phyloP scores from a whole-genome alignment of 2,329 filamentous ascomycete species.

The Curvularia eragrostidis region DNA sequence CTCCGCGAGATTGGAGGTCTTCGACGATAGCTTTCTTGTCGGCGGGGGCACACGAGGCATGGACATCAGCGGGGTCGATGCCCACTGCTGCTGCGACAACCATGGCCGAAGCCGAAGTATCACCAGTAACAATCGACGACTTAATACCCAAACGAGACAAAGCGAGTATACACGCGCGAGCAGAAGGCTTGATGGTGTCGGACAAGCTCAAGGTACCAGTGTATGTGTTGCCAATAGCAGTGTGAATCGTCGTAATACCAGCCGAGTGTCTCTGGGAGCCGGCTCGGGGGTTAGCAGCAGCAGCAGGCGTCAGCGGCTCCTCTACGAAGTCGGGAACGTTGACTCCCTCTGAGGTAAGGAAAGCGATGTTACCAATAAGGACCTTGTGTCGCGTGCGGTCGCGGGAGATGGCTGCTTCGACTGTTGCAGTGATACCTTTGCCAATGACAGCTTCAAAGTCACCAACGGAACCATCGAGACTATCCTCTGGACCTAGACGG shows the following conservation, averaged over 20 bases:
- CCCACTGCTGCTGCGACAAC: constrained; percentile 84
- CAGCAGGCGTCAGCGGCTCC: constrained; percentile 52
- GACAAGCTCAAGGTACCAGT: constrained; percentile 83
- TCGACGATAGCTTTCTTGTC: constrained; percentile 89
- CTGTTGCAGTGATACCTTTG: constrained; percentile 79
- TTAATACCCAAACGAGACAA: constrained; percentile 84
- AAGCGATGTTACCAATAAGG: constrained; percentile 82
- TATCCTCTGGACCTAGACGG: constrained; percentile 71
- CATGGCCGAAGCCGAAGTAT: constrained; percentile 82
- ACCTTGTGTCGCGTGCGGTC: constrained; percentile 76
- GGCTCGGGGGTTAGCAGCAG: constrained; percentile 40
- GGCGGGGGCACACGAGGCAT: constrained; percentile 85
- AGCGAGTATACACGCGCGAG: constrained; percentile 79
- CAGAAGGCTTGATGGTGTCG: constrained; percentile 90
- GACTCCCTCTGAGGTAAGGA: constrained; percentile 74
- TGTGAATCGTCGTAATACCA: constrained; percentile 89
- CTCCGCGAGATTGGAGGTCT: constrained; percentile 73
- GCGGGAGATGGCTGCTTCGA: constrained; percentile 75
- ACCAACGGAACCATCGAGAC: constrained; percentile 81
- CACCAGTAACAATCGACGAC: constrained; percentile 91
- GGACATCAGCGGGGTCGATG: constrained; percentile 76
- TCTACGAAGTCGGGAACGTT: constrained; percentile 65
- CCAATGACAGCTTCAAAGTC: constrained; percentile 86
- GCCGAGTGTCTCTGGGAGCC: constrained; percentile 53
- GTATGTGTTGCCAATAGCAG: constrained; percentile 83